Conservation (phyloP, 352 stramenopile species). For the Phytophthora agathidicida region DNA sequence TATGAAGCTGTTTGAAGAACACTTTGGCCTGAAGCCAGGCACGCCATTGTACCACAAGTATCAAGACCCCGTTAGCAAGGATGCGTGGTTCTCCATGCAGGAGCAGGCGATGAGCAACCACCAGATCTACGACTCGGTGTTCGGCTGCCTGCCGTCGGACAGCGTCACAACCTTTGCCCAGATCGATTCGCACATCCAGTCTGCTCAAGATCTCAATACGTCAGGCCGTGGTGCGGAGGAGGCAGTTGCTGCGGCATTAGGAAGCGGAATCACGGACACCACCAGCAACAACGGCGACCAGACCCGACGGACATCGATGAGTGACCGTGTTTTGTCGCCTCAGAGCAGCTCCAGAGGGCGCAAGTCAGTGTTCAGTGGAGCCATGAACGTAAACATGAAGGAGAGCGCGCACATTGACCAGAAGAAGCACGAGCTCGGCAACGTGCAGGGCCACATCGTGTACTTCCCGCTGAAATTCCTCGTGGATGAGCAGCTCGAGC, state of each 20-base stretch:
- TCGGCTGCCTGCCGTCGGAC: constrained; percentile 81
- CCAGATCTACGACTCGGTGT: constrained; percentile 86
- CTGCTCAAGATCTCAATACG: constrained; percentile 33
- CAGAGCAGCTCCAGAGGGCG: constrained; percentile 25
- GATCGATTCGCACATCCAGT: constrained; percentile 61
- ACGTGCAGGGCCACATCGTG: constrained; percentile 81
- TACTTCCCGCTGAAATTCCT: constrained; percentile 91
- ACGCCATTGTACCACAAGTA: constrained; percentile 64
- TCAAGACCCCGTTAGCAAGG: constrained; percentile 57
- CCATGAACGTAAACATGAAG: constrained; percentile 77
- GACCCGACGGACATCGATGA: constrained; percentile 30
- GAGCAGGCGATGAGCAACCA: constrained; percentile 85
- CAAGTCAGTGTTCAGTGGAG: constrained; percentile 61
- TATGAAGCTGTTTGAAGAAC: constrained; percentile 88
- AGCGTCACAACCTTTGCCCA: constrained; percentile 72
- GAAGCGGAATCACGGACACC: constrained; percentile 20
- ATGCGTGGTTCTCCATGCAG: constrained; percentile 85
- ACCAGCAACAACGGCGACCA: constrained; percentile 28
- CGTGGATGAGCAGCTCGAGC: constrained; percentile 76
- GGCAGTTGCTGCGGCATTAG: constrained; percentile 25
- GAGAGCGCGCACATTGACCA: constrained; percentile 65
- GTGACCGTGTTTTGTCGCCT: constrained; percentile 23
- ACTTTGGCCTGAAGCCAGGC: constrained; percentile 69
- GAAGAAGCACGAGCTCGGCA: constrained; percentile 68
- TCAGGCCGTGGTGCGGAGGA: constrained; percentile 36